Evolutionary conservation across 495 filamentous ascomycete genomes (phyloP).

Genomic region (Penicillium riverlandense): DNA sequence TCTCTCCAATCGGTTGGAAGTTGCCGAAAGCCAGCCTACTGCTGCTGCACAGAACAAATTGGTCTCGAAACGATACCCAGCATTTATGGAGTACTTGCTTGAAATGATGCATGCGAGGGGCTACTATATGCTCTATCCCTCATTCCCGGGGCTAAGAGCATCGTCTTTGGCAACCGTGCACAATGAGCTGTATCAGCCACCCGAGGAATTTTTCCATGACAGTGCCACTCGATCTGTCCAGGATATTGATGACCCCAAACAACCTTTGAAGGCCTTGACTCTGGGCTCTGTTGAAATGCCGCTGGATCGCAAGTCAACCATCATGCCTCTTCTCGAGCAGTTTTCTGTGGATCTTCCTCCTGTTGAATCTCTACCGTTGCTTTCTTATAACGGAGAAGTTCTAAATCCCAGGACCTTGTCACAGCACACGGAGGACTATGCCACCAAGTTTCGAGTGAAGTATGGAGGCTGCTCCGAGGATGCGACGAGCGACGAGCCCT

Average conservation of each 20-base stretch:
- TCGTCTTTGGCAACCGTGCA: constrained; percentile 59
- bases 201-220: constrained; percentile 50
- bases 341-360: constrained; percentile 27
- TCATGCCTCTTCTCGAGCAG: constrained; percentile 26
- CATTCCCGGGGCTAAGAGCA: constrained; percentile 32
- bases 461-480: constrained; percentile 28
- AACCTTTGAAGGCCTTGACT: constrained; percentile 3
- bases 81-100: constrained; percentile 71
- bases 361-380: constrained; percentile 21
- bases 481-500: constrained; percentile 4
- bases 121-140: constrained; percentile 70
- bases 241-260: constrained; percentile 2
- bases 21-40: constrained; percentile 34
- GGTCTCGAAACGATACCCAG: constrained; percentile 55
- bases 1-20: constrained; percentile 48
- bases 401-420: constrained; percentile 7
- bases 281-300: constrained; percentile 12
- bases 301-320: constrained; percentile 12
- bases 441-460: constrained; percentile 23
- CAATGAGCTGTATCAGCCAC: constrained; percentile 59
- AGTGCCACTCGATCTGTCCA: background rate
- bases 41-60: constrained; percentile 19
- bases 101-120: constrained; percentile 64
- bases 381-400: constrained; percentile 29
- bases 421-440: constrained; percentile 20